phyloP scores from a whole-genome alignment of 768 basidiomycete genomes.

The Lactifluus subvellereus region DNA sequence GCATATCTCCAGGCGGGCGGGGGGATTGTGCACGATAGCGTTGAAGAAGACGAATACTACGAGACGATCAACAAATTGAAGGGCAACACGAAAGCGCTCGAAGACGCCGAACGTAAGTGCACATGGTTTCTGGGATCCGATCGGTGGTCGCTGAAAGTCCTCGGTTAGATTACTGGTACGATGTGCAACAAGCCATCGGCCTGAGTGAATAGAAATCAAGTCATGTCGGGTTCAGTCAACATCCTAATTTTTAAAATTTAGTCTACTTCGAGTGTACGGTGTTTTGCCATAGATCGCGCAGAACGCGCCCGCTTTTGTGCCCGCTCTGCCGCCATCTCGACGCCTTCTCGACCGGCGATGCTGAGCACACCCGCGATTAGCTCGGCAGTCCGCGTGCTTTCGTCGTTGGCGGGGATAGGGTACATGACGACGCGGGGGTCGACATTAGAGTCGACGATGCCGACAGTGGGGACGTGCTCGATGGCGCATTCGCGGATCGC shows the following conservation, averaged over 20 bases:
- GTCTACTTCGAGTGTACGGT: constrained; percentile 20
- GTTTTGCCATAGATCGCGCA: constrained; percentile 13
- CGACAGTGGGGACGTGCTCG: constrained; percentile 88
- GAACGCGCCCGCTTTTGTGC: constrained; percentile 19
- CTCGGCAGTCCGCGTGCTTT: constrained; percentile 86
- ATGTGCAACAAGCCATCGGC: constrained; percentile 41
- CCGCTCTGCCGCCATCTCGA: constrained; percentile 39
- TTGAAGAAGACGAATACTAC: constrained; percentile 94
- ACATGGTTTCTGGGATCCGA: not conserved
- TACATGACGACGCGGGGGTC: constrained; percentile 98
- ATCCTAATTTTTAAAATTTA: not conserved
- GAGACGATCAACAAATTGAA: constrained; percentile 95
- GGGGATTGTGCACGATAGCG: constrained; percentile 94
- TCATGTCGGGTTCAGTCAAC: not conserved
- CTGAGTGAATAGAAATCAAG: not conserved
- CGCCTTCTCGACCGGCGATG: constrained; percentile 77
- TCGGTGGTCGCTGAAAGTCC: constrained; percentile 23
- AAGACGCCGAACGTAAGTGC: constrained; percentile 79
- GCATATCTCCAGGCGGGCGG: constrained; percentile 95
- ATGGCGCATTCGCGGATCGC: constrained; percentile 90
- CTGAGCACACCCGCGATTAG: constrained; percentile 86
- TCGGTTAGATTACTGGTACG: constrained; percentile 60
- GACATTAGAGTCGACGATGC: constrained; percentile 89
- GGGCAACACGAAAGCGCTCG: constrained; percentile 80
- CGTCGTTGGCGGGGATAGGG: constrained; percentile 97